These are phyloP conservation scores for Russula ochroleuca DNA, from an alignment of 768 basidiomycete species.

Conservation along the genomic window DNA sequence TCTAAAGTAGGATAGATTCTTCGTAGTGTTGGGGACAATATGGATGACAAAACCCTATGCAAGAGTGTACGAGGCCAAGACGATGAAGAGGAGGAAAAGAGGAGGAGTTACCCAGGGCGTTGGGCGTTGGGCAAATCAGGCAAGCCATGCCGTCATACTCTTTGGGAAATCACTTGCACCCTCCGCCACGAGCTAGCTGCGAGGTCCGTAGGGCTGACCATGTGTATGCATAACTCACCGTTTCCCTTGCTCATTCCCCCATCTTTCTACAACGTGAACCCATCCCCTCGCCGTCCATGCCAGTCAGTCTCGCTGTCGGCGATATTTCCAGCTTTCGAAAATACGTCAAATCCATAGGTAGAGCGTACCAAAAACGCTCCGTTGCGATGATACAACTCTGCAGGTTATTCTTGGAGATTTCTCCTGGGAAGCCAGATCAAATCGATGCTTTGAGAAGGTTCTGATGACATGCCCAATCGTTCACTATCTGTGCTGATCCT, in stretches of 20 bases:
- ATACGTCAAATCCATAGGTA: conserved; percentile 22
- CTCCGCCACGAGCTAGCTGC: conserved; percentile 14
- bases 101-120: neutral
- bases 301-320: conserved; percentile 15
- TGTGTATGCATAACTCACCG: conserved; percentile 11
- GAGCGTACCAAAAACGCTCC: conserved; percentile 24
- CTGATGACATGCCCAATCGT: neutral
- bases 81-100: neutral
- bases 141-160: conserved; percentile 5
- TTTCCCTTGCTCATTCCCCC: conserved; percentile 15
- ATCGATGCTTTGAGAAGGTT: conserved; percentile 22
- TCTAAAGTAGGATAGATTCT: neutral
- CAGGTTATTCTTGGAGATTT: conserved; percentile 22
- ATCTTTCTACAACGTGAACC: neutral
- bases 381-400: conserved; percentile 25
- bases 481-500: neutral
- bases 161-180: neutral
- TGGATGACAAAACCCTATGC: neutral
- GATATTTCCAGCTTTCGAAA: conserved; percentile 23
- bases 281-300: conserved; percentile 1
- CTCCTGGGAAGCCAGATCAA: conserved; percentile 22
- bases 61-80: neutral
- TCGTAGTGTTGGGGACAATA: neutral
- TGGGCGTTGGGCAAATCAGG: neutral
- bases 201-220: conserved; percentile 6